These are phyloP conservation scores for Psilocybe cyanescens DNA, from an alignment of 768 basidiomycete species.

Conservation along the genomic window DNA sequence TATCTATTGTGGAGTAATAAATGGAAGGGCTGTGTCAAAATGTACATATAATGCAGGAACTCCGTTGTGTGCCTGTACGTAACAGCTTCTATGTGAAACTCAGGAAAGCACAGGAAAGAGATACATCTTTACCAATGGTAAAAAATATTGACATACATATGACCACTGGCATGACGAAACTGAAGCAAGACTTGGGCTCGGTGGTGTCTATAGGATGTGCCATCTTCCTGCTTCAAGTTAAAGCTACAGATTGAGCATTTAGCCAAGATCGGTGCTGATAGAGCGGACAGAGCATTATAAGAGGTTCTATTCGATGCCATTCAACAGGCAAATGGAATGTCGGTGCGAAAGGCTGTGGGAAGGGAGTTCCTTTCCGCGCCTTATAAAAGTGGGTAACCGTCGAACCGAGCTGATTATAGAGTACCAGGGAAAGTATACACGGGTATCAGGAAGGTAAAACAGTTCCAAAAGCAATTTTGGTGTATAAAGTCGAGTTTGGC, in stretches of 20 bases:
- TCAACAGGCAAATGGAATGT: background rate
- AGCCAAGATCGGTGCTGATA: background rate
- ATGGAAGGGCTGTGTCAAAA: background rate
- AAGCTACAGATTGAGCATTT: background rate
- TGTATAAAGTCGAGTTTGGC: background rate
- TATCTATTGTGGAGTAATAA: too few species aligned
- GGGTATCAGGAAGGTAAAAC: background rate
- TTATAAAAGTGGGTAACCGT: background rate
- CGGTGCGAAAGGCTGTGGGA: background rate
- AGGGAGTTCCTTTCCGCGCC: background rate
- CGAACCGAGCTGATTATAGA: background rate
- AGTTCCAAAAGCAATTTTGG: background rate
- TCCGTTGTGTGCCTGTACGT: background rate
- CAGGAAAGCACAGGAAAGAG: background rate
- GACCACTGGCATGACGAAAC: background rate
- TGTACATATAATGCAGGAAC: background rate
- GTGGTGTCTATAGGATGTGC: background rate
- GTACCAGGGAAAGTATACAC: background rate
- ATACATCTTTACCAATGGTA: background rate
- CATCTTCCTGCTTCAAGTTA: background rate
- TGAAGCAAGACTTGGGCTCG: background rate
- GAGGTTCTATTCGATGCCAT: background rate
- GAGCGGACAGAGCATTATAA: background rate
- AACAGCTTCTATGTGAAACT: too few species aligned
- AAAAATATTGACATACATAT: background rate